Percentiles rank a stretch among this genome's conserved stretches.
Conservation (phyloP, 352 stramenopile genomes). For the Globisporangium emineosum region DNA sequence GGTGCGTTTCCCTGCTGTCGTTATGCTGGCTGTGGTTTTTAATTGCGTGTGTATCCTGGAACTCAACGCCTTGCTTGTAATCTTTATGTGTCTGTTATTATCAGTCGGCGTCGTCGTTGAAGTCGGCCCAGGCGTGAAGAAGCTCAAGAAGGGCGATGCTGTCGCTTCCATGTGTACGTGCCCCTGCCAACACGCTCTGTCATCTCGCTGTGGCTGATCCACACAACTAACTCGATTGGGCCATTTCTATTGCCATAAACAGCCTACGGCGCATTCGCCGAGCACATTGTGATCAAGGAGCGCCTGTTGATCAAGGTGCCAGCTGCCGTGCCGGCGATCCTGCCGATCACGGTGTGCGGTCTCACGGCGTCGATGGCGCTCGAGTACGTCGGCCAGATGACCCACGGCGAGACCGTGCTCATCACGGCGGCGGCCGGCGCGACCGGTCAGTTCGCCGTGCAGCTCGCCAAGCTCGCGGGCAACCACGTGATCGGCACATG, state of each 20-base stretch:
- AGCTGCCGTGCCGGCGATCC: conserved; percentile 23
- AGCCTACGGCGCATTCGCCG: conserved; percentile 42
- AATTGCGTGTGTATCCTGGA: neutral
- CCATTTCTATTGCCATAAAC: neutral
- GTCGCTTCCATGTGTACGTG: conserved; percentile 40
- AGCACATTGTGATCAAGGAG: conserved; percentile 35
- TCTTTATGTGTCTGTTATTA: neutral
- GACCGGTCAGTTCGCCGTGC: conserved; percentile 67
- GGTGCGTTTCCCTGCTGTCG: conserved; percentile 11
- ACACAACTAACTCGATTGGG: neutral
- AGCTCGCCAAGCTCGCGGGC: conserved; percentile 68
- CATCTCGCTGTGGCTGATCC: neutral
- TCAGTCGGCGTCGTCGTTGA: conserved; percentile 33
- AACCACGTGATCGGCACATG: conserved; percentile 66
- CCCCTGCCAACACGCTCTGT: neutral
- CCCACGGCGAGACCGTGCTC: conserved; percentile 36
- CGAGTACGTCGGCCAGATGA: conserved; percentile 44
- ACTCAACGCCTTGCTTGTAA: conserved; percentile 1
- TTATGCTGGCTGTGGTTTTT: neutral
- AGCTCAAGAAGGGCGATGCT: conserved; percentile 38
- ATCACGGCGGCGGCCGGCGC: conserved; percentile 47
- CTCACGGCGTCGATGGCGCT: conserved; percentile 43
- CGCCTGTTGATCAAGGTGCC: conserved; percentile 22
- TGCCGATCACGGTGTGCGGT: conserved; percentile 39
- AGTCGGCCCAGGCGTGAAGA: conserved; percentile 29